These are phyloP conservation scores for Juncus effusus DNA, from an alignment of 176 grass and related monocot genomes.

Conservation along the genomic window DNA sequence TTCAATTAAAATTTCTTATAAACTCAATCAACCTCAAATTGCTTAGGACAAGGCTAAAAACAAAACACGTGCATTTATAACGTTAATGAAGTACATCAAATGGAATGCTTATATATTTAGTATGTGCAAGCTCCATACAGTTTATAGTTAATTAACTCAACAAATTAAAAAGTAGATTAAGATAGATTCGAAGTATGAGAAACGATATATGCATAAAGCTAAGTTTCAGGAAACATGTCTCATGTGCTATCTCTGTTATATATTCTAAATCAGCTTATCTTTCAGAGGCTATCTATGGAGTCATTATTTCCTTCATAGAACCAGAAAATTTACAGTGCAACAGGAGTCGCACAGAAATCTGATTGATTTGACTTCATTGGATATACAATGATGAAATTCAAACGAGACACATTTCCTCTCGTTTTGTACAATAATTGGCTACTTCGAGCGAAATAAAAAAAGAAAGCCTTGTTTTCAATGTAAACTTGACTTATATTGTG, in stretches of 20 bases:
- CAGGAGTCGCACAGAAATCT: conserved; percentile 6
- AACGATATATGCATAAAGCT: background rate
- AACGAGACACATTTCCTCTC: background rate
- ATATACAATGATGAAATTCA: conserved; percentile 12
- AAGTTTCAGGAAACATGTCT: conserved; percentile 9
- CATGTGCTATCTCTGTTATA: conserved; percentile 21
- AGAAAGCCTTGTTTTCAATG: background rate
- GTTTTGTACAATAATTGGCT: background rate
- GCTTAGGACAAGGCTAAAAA: conserved; percentile 19
- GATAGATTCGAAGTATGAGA: conserved; percentile 1
- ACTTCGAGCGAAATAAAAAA: background rate
- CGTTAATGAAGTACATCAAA: background rate
- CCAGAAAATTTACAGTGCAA: conserved; percentile 11
- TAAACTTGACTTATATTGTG: conserved; percentile 1
- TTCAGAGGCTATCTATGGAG: conserved; percentile 11
- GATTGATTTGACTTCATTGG: conserved; percentile 24
- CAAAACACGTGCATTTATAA: conserved; percentile 19
- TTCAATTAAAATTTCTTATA: conserved; percentile 10
- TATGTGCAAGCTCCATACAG: background rate
- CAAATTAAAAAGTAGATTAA: background rate
- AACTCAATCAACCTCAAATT: conserved; percentile 9
- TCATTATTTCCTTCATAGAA: conserved; percentile 26
- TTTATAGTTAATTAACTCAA: background rate
- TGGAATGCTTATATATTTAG: background rate
- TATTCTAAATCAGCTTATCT: conserved; percentile 10